Conservation (phyloP, 148 eudicot species). For the Arbutus unedo region DNA sequence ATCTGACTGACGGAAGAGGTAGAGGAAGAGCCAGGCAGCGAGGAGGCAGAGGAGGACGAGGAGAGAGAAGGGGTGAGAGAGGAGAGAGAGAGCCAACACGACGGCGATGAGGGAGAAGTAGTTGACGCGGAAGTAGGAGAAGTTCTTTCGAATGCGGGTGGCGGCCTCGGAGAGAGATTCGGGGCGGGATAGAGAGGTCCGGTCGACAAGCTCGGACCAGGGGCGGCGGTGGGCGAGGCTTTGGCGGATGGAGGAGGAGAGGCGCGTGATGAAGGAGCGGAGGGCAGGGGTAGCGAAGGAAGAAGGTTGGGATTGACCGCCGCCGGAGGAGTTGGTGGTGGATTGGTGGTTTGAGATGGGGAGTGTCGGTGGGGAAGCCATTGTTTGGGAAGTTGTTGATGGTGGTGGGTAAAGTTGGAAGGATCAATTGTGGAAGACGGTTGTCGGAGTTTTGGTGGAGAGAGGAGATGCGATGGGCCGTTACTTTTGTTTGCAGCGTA, state of each 20-base stretch:
- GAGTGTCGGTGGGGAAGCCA: conserved; percentile 55
- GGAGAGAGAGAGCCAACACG: conserved; percentile 58
- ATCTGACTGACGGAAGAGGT: conserved; percentile 65
- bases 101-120: conserved; percentile 44
- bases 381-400: conserved; percentile 13
- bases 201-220: conserved; percentile 66
- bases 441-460: too few species aligned
- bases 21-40: conserved; percentile 66
- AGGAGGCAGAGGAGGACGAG: conserved; percentile 56
- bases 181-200: conserved; percentile 64
- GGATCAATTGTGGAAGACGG: too few species aligned
- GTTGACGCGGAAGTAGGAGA: conserved; percentile 67
- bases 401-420: neutral
- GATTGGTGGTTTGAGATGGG: conserved; percentile 40
- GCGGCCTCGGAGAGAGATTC: conserved; percentile 61
- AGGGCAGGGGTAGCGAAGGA: conserved; percentile 47
- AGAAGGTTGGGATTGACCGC: neutral
- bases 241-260: conserved; percentile 46
- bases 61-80: conserved; percentile 66
- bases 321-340: neutral
- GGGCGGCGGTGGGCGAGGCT: conserved; percentile 70
- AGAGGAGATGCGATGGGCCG: too few species aligned
- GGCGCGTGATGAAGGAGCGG: conserved; percentile 50
- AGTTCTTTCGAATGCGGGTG: conserved; percentile 67
- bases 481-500: too few species aligned